Percentiles rank a stretch among this genome's conserved stretches.
phyloP scores from a whole-genome alignment of 305 asterid genomes.

The Fraxinus sp. region DNA sequence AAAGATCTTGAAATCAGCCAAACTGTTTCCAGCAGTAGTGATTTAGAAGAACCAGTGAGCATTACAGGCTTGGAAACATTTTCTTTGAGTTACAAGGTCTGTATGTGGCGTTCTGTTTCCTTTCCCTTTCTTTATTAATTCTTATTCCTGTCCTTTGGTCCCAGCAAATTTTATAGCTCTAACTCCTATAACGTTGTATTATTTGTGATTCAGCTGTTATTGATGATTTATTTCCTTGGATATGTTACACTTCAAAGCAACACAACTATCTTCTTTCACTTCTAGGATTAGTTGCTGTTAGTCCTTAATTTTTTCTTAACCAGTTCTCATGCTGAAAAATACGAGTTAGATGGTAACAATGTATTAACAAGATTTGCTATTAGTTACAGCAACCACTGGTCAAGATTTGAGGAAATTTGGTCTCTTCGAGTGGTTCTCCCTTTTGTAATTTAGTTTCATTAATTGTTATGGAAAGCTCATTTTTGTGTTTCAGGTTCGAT shows the following conservation, averaged over 20 bases:
- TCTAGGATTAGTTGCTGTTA: background rate
- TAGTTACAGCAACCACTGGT: background rate
- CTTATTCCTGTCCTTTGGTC: conserved; percentile 6
- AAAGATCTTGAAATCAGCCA: conserved; percentile 75
- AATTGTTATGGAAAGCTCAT: conserved; percentile 3
- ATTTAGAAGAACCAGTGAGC: conserved; percentile 83
- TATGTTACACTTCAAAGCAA: background rate
- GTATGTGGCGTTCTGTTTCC: conserved; percentile 12
- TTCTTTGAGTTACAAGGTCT: conserved; percentile 89
- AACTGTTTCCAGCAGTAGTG: conserved; percentile 50
- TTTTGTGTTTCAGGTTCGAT: conserved; percentile 65
- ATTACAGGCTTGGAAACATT: conserved; percentile 96
- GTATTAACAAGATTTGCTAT: conserved; percentile 1
- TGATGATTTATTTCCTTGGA: background rate
- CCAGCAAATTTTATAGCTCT: background rate
- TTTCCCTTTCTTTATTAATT: conserved; percentile 11
- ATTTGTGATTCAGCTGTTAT: background rate
- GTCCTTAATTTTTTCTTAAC: background rate
- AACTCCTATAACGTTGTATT: background rate
- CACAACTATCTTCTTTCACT: background rate
- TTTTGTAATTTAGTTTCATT: background rate
- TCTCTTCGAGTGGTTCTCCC: conserved; percentile 11
- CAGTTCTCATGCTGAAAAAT: conserved; percentile 11
- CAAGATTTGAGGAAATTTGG: conserved; percentile 9
- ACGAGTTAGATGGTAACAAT: background rate